Base-by-base conservation (phyloP, 2,329 filamentous ascomycete species). In the Venturia carpophila region DNA sequence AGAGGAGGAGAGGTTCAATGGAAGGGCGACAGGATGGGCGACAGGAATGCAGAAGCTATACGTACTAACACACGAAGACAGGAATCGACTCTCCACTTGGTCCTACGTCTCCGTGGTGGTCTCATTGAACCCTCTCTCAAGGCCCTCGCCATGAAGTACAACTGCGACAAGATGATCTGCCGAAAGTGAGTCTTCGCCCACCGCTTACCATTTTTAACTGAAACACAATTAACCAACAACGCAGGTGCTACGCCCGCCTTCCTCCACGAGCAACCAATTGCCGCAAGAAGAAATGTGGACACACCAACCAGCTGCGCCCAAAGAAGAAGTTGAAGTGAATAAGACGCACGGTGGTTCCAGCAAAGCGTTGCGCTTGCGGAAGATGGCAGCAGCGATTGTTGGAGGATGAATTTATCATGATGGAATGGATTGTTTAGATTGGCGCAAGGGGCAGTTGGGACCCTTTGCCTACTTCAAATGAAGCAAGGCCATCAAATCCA, bases 131-230 rank as follows among this genome's bases (percentile, higher is more conserved):
- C 94, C 75, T 97, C 92, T 76, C 88, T 97, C 76, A 97, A 97
- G 89, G 93, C 91, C 73, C 88, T 97, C 71, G 93, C 93, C 78
- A 92, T 89, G 85, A 97, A 97, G 87, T 97, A 95, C 88, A 97
- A 99, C 89, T 97, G 93, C 90, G 94, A 97, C 74, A 97, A 97
- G 89, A 93, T 93, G 89, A 96, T 97, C 83, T 97, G 94, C 91
- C 93, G 94, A 86, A 97, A 99, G 90, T 99, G 45, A 52, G 49
- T 41, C 30, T 58, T 6, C 19, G 10, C 19, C n/a, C 1, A 5
- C 17, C 30, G 37, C 24, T 30, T 37, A 30, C 21, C 17, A 13
- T 7, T 6, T 9, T 5, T 15, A 43, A 11, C 43, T 11, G 11
- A 61, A 37, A 37, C 30, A 37, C 27, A n/a, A 64, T 47, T 45